Evolutionary conservation across 2,329 filamentous ascomycete genomes (phyloP).

Genomic region (Cadophora sp.): DNA sequence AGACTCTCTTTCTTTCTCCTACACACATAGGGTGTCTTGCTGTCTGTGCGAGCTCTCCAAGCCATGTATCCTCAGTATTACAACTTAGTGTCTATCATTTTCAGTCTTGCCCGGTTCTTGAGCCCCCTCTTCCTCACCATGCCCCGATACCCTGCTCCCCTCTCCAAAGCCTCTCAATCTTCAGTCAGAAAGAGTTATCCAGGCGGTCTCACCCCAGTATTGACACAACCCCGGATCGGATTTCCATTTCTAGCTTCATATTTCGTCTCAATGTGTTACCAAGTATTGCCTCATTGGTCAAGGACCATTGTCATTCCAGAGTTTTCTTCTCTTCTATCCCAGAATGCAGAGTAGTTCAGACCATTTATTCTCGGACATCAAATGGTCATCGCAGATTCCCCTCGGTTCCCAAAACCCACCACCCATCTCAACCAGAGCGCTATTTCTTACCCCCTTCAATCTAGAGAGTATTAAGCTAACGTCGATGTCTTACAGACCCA

Average conservation of each 20-base stretch:
- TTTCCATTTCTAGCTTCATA: not conserved
- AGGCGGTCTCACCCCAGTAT: not conserved
- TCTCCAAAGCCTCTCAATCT: not conserved
- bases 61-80: conserved; percentile 31
- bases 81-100: conserved; percentile 21
- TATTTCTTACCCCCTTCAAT: too few species aligned
- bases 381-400: not conserved
- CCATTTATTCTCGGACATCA: not conserved
- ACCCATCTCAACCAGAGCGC: not conserved
- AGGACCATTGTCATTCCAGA: not conserved
- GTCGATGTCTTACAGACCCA: not conserved
- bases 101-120: conserved; percentile 11
- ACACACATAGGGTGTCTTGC: conserved; percentile 34
- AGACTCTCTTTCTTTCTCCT: conserved; percentile 36
- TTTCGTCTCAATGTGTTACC: not conserved
- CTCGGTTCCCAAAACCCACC: not conserved
- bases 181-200: not conserved
- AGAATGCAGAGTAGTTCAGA: not conserved
- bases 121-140: not conserved
- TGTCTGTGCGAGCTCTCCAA: conserved; percentile 36
- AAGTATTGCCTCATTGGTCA: not conserved
- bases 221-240: not conserved
- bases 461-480: not conserved
- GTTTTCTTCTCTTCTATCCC: not conserved
- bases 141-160: not conserved